Evolutionary conservation across 2,329 filamentous ascomycete species (phyloP).

Genomic region (Endocalyx cinctus): DNA sequence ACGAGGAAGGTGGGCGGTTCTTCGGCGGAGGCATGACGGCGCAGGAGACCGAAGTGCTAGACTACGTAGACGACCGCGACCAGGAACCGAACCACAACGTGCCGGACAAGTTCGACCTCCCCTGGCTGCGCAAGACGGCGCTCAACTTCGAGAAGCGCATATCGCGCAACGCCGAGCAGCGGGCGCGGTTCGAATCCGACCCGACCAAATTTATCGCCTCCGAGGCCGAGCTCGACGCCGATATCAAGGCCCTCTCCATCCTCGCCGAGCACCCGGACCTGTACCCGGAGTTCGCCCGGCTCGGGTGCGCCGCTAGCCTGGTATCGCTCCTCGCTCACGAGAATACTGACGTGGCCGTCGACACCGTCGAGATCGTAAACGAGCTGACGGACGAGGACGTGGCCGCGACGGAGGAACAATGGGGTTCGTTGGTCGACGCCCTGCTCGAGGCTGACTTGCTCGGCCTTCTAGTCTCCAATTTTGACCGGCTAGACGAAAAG

Average conservation of each 20-base stretch:
- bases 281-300: constrained; percentile 25
- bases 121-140: constrained; percentile 79
- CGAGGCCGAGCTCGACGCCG: constrained; percentile 82
- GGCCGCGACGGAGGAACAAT: constrained; percentile 72
- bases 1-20: constrained; percentile 91
- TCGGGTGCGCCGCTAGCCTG: constrained; percentile 47
- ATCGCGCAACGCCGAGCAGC: constrained; percentile 81
- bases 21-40: constrained; percentile 87
- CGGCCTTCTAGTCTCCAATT: constrained; percentile 70
- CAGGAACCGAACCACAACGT: constrained; percentile 30
- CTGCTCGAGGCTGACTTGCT: constrained; percentile 66
- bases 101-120: constrained; percentile 73
- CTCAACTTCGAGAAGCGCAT: constrained; percentile 88
- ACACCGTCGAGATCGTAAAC: constrained; percentile 79
- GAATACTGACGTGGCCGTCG: constrained; percentile 94
- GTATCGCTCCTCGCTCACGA: constrained; percentile 86
- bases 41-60: constrained; percentile 75
- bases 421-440: constrained; percentile 69
- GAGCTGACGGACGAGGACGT: constrained; percentile 95
- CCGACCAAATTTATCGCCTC: constrained; percentile 29
- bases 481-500: constrained; percentile 74
- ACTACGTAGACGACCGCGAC: constrained; percentile 67
- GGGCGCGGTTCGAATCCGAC: constrained; percentile 46
- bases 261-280: constrained; percentile 77
- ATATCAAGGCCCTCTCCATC: constrained; percentile 82